Base-by-base conservation (phyloP, 306 rosid genomes). In the Quercus ilex region DNA sequence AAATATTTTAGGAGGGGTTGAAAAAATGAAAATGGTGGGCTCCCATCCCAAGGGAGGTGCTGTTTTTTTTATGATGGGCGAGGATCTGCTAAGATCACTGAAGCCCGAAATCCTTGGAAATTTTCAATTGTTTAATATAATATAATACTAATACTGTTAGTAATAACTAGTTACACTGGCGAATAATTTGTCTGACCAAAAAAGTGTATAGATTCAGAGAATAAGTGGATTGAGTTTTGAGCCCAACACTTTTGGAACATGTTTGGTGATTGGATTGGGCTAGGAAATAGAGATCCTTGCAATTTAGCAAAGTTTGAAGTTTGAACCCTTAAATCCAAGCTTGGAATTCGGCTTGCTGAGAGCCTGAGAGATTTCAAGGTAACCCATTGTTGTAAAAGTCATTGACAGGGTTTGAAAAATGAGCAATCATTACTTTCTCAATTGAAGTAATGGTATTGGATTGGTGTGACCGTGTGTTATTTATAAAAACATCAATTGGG, bases 301-400 rank as follows among this genome's bases (percentile, higher is more conserved):
- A 1, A 86, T 83, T 76, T 86, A 7, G 43, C 10, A 7, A 38
- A 38, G 43, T 87, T 0, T 87, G 77, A 0, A 85, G 87, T 71
- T 86, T 86, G 77, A 86, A 78, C 1, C 85, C 87, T 0, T 86
- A 86, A 86, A 76, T 86, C 90, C 81, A 86, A 78, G 77, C 87
- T 86, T 0, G 90, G 90, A 55, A 83, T 75, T 17, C 76, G 74
- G 6, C 90, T 79, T 17, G 80, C 90, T 0, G 90, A 46, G 59
- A 86, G 82, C 46, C 46, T 8, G 46, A 0, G 46, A 38, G 43
- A 78, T 83, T 86, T 1, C 86, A 86, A 46, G 90, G 90, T 60
- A 86, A 70, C 31, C 90, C 90, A 63, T 86, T 86, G 84, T 86
- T 86, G 77, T 83, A 86, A 20, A 72, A 83, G 73, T 86, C 90